Evolutionary conservation across 2,329 filamentous ascomycete species (phyloP), one percentile per base, ranked within the genome.

Genomic region (Aspergillus awamori): DNA sequence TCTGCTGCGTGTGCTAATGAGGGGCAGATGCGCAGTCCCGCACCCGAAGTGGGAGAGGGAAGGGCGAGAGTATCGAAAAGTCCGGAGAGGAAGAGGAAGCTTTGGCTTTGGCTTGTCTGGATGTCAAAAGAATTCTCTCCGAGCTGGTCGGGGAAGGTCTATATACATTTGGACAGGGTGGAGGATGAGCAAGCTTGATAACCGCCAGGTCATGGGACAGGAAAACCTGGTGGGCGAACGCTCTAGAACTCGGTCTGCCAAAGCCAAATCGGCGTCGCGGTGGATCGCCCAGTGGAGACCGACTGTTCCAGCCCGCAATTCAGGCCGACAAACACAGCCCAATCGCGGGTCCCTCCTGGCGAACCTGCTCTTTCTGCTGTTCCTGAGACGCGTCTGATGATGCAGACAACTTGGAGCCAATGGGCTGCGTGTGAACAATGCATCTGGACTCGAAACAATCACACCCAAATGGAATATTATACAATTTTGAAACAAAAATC

Each of bases 301-400:
- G 53, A 45, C 53, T 56, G 53, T 45, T 56, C 53, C 53, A 56
- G 53, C 53, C 53, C 53, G 30, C 39, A 17, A 30, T 45, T 56
- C 53, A 56, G 53, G 53, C 53, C 41, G 53, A 36, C 53, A 56
- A 47, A 15, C 53, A 56, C 53, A 45, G 53, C 53, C 53, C 53
- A 56, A 56, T 24, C 43, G 53, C 53, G 43, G 39, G 26, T 33
- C 26, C 26, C 30, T 47, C 26, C 39, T 56, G 26, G 45, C 17
- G 53, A 56, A 56, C 26, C 39, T 51, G 26, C 28, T 36, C 33
- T 36, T 38, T 56, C 39, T 13, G 24, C 20, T 24, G 53, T 45
- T 47, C 53, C 41, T 47, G 53, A 45, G 41, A 55, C 41, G 41
- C 41, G 41, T 45, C 17, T 11, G 41, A 45, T 36, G 33, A 36